Evolutionary conservation across 2,329 filamentous ascomycete species (phyloP).

Genomic region (Ambrosiella cleistominuta): DNA sequence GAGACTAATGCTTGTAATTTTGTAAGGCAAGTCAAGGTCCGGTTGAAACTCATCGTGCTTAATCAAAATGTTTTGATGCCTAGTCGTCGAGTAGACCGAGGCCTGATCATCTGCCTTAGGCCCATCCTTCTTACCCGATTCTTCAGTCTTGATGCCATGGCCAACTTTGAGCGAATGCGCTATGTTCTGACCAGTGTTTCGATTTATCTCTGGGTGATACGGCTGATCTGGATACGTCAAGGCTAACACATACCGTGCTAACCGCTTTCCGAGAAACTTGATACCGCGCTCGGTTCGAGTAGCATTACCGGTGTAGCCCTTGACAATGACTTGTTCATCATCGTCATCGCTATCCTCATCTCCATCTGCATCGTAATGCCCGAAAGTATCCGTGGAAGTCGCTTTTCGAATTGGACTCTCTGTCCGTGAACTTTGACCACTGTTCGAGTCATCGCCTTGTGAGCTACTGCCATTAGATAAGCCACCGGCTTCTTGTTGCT

Average conservation of each 20-base stretch:
- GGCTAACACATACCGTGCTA: constrained; percentile 76
- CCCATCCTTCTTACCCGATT: neutral
- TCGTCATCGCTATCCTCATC: constrained; percentile 36
- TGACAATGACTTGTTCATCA: constrained; percentile 71
- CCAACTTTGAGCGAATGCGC: constrained; percentile 23
- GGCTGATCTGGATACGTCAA: constrained; percentile 92
- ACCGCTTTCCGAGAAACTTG: constrained; percentile 86
- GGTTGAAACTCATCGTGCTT: constrained; percentile 19
- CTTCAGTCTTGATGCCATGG: constrained; percentile 11
- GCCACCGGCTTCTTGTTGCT: neutral
- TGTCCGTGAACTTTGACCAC: constrained; percentile 5
- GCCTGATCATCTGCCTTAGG: neutral
- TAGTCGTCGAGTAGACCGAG: neutral
- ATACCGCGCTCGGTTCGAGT: constrained; percentile 87
- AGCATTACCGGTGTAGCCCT: constrained; percentile 78
- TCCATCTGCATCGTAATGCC: constrained; percentile 10
- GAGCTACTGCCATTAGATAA: neutral
- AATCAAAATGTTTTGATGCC: neutral
- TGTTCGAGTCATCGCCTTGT: neutral
- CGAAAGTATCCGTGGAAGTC: neutral
- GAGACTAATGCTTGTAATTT: constrained; percentile 88
- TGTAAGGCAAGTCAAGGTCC: constrained; percentile 37
- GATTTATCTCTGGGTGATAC: constrained; percentile 46
- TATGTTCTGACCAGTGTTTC: constrained; percentile 29
- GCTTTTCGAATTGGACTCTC: constrained; percentile 10